Evolutionary conservation across 2,329 filamentous ascomycete species (phyloP).

Genomic region (Podosphaera xanthii): DNA sequence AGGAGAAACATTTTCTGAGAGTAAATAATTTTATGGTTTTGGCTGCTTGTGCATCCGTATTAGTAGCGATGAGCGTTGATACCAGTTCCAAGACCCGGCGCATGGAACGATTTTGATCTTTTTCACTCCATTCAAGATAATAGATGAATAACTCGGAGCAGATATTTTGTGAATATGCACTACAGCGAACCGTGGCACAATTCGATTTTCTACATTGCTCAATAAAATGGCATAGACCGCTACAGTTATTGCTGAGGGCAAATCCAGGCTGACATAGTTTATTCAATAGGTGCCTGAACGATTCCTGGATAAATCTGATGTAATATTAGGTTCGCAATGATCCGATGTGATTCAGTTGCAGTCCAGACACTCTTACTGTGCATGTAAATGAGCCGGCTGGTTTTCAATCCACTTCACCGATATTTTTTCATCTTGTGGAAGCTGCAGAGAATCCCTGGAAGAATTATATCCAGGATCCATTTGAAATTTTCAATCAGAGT

Average conservation of each 20-base stretch:
- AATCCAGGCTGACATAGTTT: slow-evolving; percentile 25
- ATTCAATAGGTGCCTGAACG: slow-evolving; percentile 9
- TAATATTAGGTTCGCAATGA: background rate
- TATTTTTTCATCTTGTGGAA: slow-evolving; percentile 7
- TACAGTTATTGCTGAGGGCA: slow-evolving; percentile 31
- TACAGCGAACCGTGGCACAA: slow-evolving; percentile 20
- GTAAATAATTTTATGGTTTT: slow-evolving; percentile 24
- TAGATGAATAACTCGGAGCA: slow-evolving; percentile 32
- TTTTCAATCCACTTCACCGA: slow-evolving; percentile 22
- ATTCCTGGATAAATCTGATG: slow-evolving; percentile 3
- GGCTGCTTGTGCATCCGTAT: slow-evolving; percentile 21
- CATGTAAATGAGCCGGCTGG: slow-evolving; percentile 17
- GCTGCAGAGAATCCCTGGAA: no score
- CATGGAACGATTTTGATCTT: slow-evolving; percentile 40
- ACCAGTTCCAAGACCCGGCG: slow-evolving; percentile 37
- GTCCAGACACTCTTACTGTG: slow-evolving; percentile 16
- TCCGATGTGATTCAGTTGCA: no score
- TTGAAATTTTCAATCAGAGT: background rate
- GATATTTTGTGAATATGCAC: slow-evolving; percentile 28
- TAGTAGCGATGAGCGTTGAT: slow-evolving; percentile 25
- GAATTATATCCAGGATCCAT: no score
- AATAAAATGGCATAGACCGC: slow-evolving; percentile 38
- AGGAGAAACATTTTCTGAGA: slow-evolving; percentile 29
- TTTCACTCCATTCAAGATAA: slow-evolving; percentile 44
- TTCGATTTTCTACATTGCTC: slow-evolving; percentile 32